These are phyloP conservation scores for Rhododendron kiyosumense DNA, from an alignment of 148 eudicot genomes.

Conservation along the genomic window DNA sequence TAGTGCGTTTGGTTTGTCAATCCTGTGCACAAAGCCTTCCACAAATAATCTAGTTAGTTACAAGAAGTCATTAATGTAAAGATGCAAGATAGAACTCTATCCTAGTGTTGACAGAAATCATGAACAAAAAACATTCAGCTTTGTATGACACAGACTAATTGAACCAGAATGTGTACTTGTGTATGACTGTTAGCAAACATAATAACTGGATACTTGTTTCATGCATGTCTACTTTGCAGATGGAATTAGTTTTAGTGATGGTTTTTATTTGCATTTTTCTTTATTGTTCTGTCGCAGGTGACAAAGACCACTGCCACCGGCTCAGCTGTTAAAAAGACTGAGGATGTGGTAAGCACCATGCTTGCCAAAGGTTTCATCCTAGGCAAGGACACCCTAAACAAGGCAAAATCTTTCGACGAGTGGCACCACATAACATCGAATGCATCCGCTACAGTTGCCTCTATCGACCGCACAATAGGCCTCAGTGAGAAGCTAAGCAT, in stretches of 20 bases:
- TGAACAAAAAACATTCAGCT: neutral
- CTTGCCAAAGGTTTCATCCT: conserved; percentile 51
- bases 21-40: neutral
- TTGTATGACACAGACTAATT: neutral
- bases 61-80: neutral
- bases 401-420: conserved; percentile 46
- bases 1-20: neutral
- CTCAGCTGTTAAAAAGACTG: conserved; percentile 36
- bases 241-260: neutral
- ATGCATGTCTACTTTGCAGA: neutral
- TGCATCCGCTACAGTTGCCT: conserved; percentile 41
- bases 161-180: neutral
- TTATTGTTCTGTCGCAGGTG: conserved; percentile 6
- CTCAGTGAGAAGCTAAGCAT: conserved; percentile 33
- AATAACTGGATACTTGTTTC: neutral
- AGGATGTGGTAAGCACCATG: conserved; percentile 55
- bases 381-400: conserved; percentile 46
- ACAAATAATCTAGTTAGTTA: neutral
- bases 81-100: neutral
- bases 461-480: conserved; percentile 41
- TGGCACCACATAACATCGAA: conserved; percentile 35
- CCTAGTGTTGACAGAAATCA: neutral
- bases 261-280: neutral
- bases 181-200: neutral
- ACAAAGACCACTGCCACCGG: conserved; percentile 18